Base-by-base conservation (phyloP, 2,329 filamentous ascomycete genomes). In the Trichoderma sp. region DNA sequence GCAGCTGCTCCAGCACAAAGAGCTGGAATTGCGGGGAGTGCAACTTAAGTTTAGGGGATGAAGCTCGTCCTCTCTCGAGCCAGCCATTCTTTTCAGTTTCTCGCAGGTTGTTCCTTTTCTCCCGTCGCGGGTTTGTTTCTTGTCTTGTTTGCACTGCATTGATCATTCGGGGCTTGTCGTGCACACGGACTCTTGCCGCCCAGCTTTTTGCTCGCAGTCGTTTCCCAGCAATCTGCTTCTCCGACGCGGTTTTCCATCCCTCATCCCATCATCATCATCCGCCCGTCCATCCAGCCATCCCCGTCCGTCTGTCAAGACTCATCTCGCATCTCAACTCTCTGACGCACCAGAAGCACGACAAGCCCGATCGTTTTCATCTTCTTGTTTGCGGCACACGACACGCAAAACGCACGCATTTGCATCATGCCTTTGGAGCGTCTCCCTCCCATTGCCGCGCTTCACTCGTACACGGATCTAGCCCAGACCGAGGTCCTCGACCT, bases 401-500 rank as follows among this genome's bases (percentile, higher is more conserved):
- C 48, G 10, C 48, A 24, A 24, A 24, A 51, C 24, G 24, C 28
- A 28, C 57, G 17, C 21, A 28, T 7, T 57, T 57, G 57, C 55
- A 70, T 15, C 62, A 74, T 74, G 70, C 44, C 69, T 15, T 63
- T 67, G 41, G 54, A 54, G 26, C 65, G 64, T 30, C 71, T 95
- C 7, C 90, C 90, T 14, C 74, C 82, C 30, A 80, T 89, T 71
- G 74, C 80, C 52, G 77, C 79, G 15, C 79, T 96, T 45, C 79
- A 82, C 28, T 77, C 79, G 54, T 83, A 89, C 56, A 74, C 87
- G 19, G 81, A 85, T 34, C 72, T 80, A 30, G 78, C 83, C 21
- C 83, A 90, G 64, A 82, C 81, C 44, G 73, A 77, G 5, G 80
- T 88, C 57, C 85, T 97, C 56, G 91, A 96, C 77, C 82, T 88